Evolutionary conservation across 2,329 filamentous ascomycete species (phyloP), one percentile per base, ranked within the genome.

Genomic region (Aureobasidium musti): DNA sequence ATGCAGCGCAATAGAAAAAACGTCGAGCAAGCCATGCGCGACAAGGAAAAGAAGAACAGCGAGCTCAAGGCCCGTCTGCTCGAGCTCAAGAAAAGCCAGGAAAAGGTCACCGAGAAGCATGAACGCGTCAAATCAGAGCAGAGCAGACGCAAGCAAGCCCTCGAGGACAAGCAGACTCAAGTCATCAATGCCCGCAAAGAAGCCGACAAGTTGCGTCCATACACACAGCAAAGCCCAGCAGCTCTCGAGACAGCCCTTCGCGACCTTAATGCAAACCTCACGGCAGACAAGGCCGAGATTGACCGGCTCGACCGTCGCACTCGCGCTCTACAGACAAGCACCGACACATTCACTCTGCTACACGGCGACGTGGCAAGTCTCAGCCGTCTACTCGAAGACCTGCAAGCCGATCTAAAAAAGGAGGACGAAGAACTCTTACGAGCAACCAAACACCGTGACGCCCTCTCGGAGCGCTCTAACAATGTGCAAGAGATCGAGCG

Each of bases 401-500:
- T 97, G 23, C 84, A 90, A 3, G 80, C 82, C n/a, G 95, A 98
- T 76, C 80, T 99, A 5, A 82, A 87, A 53, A 96, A 94, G 76
- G 94, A 98, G 78, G 94, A 98, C 53, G 93, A 98, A 67, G 93
- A 97, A 77, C 87, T 91, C 71, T 85, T 88, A 10, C 87, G 90
- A 68, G 94, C 93, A 66, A 84, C 88, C 11, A 87, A 88, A 74
- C 94, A 97, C 75, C 85, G 90, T 65, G 95, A 99, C 71, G 91
- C 91, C 1, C 86, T 99, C 5, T 89, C 91, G 1, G 93, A 97
- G 75, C 86, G 92, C 67, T 90, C 90, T 56, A 96, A 95, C 72
- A 96, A 91, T 73, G 92, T 96, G 21, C 87, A 91, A 68, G 93
- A 98, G 77, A 91, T 98, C 4, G 95, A 98, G 77, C 86, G 94